A percentile compares a stretch with the other conserved stretches of the same genome.
These are phyloP conservation scores for Colletotrichum chrysophilum DNA, from an alignment of 2,329 filamentous ascomycete genomes.

Conservation along the genomic window DNA sequence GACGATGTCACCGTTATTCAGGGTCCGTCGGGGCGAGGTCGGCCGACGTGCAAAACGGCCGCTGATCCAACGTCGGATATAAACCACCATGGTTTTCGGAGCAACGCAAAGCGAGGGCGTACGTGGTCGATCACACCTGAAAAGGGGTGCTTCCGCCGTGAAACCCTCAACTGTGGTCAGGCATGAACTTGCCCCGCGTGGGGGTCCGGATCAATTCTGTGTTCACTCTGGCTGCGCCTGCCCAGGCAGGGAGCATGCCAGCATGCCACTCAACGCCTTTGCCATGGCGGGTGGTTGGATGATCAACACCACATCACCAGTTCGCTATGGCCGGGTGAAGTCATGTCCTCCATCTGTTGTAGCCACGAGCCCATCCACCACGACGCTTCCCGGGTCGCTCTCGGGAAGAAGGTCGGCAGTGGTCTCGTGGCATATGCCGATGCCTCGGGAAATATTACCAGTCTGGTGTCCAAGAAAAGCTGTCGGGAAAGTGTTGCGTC, in stretches of 20 bases:
- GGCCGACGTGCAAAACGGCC: constrained; percentile 1
- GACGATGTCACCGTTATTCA: not conserved
- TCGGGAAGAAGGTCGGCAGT: not conserved
- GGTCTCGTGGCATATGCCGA: not conserved
- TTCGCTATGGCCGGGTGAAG: constrained; percentile 6
- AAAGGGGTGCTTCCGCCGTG: constrained; percentile 16
- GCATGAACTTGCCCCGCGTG: constrained; percentile 21
- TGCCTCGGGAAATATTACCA: not conserved
- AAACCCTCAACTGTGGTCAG: not conserved
- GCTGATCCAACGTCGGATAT: constrained; percentile 3
- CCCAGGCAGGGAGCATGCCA: constrained; percentile 8
- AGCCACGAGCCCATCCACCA: not conserved
- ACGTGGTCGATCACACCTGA: constrained; percentile 15
- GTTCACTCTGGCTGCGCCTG: not conserved
- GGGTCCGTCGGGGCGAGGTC: constrained; percentile 4
- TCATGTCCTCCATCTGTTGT: not conserved
- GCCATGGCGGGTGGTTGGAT: not conserved
- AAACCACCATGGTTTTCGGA: constrained; percentile 9
- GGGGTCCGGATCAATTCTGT: constrained; percentile 9
- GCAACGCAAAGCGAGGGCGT: not conserved
- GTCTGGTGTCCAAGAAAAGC: not conserved
- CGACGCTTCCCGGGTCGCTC: not conserved
- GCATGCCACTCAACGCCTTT: constrained; percentile 5
- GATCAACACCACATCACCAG: constrained; percentile 11
- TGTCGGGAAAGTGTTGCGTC: not conserved